Conservation (phyloP, 805 yeast species). For the Myxozyma lipomycoides region DNA sequence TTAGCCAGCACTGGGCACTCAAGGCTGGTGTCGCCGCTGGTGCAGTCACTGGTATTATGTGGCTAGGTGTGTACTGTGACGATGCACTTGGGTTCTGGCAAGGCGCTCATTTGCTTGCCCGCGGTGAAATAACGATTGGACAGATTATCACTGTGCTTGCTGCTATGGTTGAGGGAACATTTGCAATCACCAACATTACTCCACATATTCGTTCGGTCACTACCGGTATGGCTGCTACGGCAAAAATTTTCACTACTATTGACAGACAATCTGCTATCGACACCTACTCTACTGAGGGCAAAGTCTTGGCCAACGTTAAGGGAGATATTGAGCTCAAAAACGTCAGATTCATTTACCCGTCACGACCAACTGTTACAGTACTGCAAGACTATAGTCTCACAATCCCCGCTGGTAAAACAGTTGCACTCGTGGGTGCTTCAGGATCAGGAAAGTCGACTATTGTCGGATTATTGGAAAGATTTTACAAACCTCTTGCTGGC, state of each 20-base stretch:
- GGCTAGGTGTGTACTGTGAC: slow-evolving; percentile 68
- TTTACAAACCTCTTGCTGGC: slow-evolving; percentile 55
- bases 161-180: slow-evolving; percentile 35
- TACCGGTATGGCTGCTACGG: slow-evolving; percentile 41
- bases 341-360: slow-evolving; percentile 34
- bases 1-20: slow-evolving; percentile 26
- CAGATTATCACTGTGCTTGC: slow-evolving; percentile 37
- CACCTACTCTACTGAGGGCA: slow-evolving; percentile 30
- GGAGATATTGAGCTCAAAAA: slow-evolving; percentile 41
- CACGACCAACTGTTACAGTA: slow-evolving; percentile 35
- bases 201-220: slow-evolving; percentile 41
- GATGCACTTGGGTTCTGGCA: slow-evolving; percentile 46
- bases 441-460: slow-evolving; percentile 46
- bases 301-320: slow-evolving; percentile 18
- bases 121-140: slow-evolving; percentile 37
- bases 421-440: slow-evolving; percentile 89
- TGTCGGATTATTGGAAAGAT: slow-evolving; percentile 54
- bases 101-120: slow-evolving; percentile 40
- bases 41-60: slow-evolving; percentile 38
- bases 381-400: slow-evolving; percentile 30
- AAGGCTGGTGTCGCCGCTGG: slow-evolving; percentile 31
- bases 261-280: slow-evolving; percentile 44
- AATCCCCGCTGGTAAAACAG: slow-evolving; percentile 74
- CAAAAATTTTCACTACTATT: slow-evolving; percentile 42
- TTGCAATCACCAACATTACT: slow-evolving; percentile 42